Evolutionary conservation across 495 filamentous ascomycete genomes (phyloP), one percentile per base, ranked within the genome.

Genomic region (Hypoxylon trugodes): DNA sequence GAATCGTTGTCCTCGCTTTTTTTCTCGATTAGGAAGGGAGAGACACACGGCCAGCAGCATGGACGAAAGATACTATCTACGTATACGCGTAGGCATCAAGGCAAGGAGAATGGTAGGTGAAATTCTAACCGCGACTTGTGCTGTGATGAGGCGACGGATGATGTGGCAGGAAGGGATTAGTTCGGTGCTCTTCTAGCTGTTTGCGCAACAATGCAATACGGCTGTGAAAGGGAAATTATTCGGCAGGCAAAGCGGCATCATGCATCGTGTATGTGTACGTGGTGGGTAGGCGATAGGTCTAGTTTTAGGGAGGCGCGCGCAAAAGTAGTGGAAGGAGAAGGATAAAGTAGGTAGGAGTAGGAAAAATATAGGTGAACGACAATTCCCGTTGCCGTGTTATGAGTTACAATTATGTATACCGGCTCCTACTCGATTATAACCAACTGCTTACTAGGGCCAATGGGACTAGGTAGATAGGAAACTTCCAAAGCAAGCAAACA

Each of bases 81-180:
- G 58, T 67, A 59, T 40, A 55, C 36, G 50, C 19, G 54, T 52
- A 59, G 61, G 63, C 50, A 71, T 25, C 49, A 65, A 62, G 54
- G 25, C n/a, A n/a, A n/a, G n/a, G n/a, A n/a, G 36, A 32, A 53
- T 26, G 46, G 46, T 21, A 55, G 63, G 58, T 48, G 35, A 58
- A 51, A 48, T 51, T 38, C 61, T n/a, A 66, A 55, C 37, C 55
- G 49, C 53, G 58, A 61, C 45, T 61, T 58, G 50, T 58, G 58
- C 69, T 56, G 50, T 58, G 58, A 70, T 56, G 50, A 66, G 55
- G 62, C 64, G 47, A 67, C 58, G 48, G 69, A 62, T 75, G 74
- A 77, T 78, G 77, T 80, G 77, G 74, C 76, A 70, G 70, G 59
- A 76, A 69, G 55, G 73, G 72, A 80, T 79, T 80, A 73, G 70